Base-by-base conservation (phyloP, 257 asterid species). In the Fraxinus excelsior region DNA sequence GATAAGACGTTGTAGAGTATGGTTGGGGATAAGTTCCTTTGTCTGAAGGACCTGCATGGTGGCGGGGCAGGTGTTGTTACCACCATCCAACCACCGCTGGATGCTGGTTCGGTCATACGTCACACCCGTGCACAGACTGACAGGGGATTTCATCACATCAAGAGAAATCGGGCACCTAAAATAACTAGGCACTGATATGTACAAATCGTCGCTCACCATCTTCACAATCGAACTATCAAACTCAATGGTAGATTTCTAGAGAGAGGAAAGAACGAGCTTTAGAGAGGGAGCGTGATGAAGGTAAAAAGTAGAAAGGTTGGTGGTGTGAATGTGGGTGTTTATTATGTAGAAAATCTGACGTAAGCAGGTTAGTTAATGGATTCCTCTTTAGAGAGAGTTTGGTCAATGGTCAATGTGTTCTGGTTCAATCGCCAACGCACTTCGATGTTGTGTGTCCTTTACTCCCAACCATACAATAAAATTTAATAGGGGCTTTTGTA, bases 21-120 rank as follows among this genome's bases (percentile, higher is more conserved):
- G 85, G 68, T 93, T 93, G 38, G 98, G 98, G 35, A 90, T 88
- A 16, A 93, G 88, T 6, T 93, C 96, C 56, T 83, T 90, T 5
- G 70, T 79, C 0, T 77, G 89, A 5, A 93, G 89, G n/a, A 85
- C 84, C 83, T 91, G 98, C 98, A 93, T 93, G 85, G 98, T 93
- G 74, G 98, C 97, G 38, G 98, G 98, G 78, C 98, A 93, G 21
- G 98, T 93, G 83, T 91, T 90, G 80, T 93, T 91, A 28, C 98
- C 98, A 80, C 82, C 85, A 84, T 91, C 97, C 23, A 93, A 83
- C 98, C 98, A 93, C 73, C 91, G 87, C 77, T 91, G 96, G 83
- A 93, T 93, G 84, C 90, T 86, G 82, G 80, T 58, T 21, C 98
- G 91, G 68, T 93, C 98, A 76, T 93, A 93, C 14, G 98, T 93